phyloP scores from a whole-genome alignment of 164 flowering plant genomes.

The Cinnamomum chago region DNA sequence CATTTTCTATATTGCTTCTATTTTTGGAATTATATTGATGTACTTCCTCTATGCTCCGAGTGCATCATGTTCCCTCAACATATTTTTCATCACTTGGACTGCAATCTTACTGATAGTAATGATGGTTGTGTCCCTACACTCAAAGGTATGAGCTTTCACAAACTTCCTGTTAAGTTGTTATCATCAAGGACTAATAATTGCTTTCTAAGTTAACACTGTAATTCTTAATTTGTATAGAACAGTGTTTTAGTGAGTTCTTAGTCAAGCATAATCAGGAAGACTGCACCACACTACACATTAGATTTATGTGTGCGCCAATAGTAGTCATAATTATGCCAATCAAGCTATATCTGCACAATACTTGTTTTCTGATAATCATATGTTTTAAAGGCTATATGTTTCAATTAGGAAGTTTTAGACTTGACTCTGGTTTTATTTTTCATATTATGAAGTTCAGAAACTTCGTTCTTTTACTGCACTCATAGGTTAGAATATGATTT shows the following conservation, averaged over 20 bases:
- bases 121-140: slow-evolving; percentile 69
- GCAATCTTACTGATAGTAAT: slow-evolving; percentile 59
- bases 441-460: background rate
- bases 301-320: background rate
- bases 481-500: too few relatives aligned
- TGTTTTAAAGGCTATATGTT: background rate
- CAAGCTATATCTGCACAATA: too few relatives aligned
- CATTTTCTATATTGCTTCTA: slow-evolving; percentile 58
- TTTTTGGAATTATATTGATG: slow-evolving; percentile 65
- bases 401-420: background rate
- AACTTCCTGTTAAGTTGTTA: background rate
- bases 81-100: slow-evolving; percentile 91
- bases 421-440: too few relatives aligned
- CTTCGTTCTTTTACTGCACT: background rate
- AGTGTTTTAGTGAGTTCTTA: background rate
- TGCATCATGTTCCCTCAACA: slow-evolving; percentile 57
- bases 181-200: background rate
- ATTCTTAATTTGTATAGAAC: background rate
- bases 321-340: too few relatives aligned
- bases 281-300: background rate
- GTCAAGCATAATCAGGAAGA: background rate
- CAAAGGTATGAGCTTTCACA: slow-evolving; percentile 46
- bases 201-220: background rate
- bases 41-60: slow-evolving; percentile 44
- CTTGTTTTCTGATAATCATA: background rate